These are phyloP conservation scores for Phyllosticta ampelicida DNA, from an alignment of 2,329 filamentous ascomycete species.

Conservation along the genomic window DNA sequence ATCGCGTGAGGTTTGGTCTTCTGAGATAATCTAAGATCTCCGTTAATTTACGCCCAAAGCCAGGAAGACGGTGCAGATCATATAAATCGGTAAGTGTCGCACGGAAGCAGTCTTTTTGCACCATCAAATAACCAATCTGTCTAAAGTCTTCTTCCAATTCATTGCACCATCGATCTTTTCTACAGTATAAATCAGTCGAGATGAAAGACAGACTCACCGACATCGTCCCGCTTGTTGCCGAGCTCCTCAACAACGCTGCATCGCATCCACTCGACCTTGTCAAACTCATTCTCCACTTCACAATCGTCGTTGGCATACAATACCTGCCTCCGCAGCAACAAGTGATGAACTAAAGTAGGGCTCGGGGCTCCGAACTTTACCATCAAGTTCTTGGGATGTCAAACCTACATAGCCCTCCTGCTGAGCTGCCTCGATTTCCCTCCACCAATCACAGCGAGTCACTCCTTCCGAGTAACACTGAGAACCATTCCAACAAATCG, in stretches of 20 bases:
- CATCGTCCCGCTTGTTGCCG: neutral
- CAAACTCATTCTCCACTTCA: neutral
- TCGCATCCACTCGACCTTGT: neutral
- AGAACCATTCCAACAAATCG: too few relatives aligned
- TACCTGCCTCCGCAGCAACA: neutral
- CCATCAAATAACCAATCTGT: neutral
- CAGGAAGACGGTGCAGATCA: neutral
- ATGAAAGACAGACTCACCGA: neutral
- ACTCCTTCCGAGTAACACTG: too few relatives aligned
- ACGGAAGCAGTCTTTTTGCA: neutral
- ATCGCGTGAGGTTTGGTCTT: neutral
- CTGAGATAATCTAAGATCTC: neutral
- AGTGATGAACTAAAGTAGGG: too few relatives aligned
- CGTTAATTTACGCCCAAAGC: neutral
- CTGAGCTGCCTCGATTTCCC: too few relatives aligned
- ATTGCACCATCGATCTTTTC: neutral
- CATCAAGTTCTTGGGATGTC: too few relatives aligned
- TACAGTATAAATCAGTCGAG: neutral
- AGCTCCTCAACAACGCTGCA: neutral
- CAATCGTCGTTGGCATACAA: neutral
- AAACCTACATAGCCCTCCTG: too few relatives aligned
- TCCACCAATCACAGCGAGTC: too few relatives aligned
- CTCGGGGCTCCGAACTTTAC: too few relatives aligned
- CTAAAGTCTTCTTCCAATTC: neutral
- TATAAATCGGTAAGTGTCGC: neutral